phyloP scores from a whole-genome alignment of 1,139 yeast genomes.

The Hemisphaericaspora subhashii region DNA sequence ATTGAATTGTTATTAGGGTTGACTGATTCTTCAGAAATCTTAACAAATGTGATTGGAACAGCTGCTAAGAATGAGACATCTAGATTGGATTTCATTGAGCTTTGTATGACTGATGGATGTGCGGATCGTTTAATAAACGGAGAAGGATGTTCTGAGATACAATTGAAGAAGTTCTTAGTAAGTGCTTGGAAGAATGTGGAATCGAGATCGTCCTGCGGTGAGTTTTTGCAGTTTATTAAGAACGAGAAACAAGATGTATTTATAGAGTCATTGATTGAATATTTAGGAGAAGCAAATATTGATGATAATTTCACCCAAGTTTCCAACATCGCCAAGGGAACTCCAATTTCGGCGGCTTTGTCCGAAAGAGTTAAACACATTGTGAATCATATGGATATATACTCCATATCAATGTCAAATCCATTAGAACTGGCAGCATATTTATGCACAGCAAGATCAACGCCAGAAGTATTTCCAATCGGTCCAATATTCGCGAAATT shows the following conservation, averaged over 20 bases:
- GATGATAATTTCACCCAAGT: constrained; percentile 17
- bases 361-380: constrained; percentile 13
- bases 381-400: constrained; percentile 14
- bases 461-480: constrained; percentile 7
- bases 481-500: constrained; percentile 16
- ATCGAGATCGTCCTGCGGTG: constrained; percentile 4
- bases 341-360: too few species aligned
- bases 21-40: constrained; percentile 14
- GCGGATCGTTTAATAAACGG: constrained; percentile 7
- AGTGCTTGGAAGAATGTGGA: constrained; percentile 14
- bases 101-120: constrained; percentile 7
- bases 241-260: constrained; percentile 8
- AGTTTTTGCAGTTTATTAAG: constrained; percentile 9
- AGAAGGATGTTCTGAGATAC: neutral
- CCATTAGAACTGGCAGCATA: constrained; percentile 43
- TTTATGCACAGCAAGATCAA: constrained; percentile 22
- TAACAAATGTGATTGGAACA: constrained; percentile 11
- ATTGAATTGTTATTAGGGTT: constrained; percentile 19
- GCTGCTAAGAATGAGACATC: constrained; percentile 8
- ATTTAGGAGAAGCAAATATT: constrained; percentile 13
- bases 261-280: constrained; percentile 18
- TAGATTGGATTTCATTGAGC: constrained; percentile 13
- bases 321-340: too few species aligned
- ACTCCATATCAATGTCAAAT: constrained; percentile 43
- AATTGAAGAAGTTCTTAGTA: constrained; percentile 6